Conservation (phyloP, 2,329 filamentous ascomycete species). For the Fusarium heterosporum region DNA sequence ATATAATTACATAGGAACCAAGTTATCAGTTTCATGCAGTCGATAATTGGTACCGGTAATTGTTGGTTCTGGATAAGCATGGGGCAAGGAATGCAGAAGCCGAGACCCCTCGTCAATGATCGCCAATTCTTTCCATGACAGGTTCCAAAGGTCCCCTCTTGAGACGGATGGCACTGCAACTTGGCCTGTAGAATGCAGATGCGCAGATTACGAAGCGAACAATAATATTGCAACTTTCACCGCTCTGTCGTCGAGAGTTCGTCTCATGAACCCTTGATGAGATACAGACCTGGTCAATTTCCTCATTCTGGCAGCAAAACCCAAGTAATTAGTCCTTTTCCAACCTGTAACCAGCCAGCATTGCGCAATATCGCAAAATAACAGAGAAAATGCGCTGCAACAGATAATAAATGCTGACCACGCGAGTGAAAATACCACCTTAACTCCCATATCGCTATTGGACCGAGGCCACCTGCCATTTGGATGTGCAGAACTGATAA, state of each 20-base stretch:
- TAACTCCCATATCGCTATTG: constrained; percentile 28
- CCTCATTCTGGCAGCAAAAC: constrained; percentile 22
- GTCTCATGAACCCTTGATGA: constrained; percentile 16
- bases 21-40: not conserved
- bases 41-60: not conserved
- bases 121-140: not conserved
- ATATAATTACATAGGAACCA: too few species aligned
- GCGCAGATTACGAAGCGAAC: constrained; percentile 17
- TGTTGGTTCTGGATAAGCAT: not conserved
- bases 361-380: constrained; percentile 16
- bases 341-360: not conserved
- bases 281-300: constrained; percentile 14
- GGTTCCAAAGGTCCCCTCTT: not conserved
- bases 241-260: constrained; percentile 11
- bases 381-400: constrained; percentile 5
- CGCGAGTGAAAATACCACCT: constrained; percentile 24
- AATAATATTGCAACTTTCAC: constrained; percentile 25
- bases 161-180: not conserved
- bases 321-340: constrained; percentile 19
- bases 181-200: constrained; percentile 6
- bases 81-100: constrained; percentile 9
- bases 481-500: constrained; percentile 1
- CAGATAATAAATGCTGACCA: constrained; percentile 21
- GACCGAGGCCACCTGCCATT: constrained; percentile 17
- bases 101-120: constrained; percentile 10